Base-by-base conservation (phyloP, 352 stramenopile genomes). In the Phytophthora sojae region DNA sequence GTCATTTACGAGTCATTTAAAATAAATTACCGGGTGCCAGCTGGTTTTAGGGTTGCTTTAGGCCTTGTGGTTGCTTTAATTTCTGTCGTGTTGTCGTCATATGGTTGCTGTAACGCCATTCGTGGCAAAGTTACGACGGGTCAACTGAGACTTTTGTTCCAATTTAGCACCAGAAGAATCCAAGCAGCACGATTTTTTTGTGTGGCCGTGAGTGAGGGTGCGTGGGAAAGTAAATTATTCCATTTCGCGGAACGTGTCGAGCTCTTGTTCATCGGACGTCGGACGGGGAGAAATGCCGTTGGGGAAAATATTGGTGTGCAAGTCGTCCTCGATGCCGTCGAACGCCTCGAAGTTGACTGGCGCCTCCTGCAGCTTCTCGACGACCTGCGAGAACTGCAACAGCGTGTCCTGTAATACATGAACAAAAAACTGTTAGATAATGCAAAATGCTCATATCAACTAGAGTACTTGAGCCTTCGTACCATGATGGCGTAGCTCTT, bases 401-500 rank as follows among this genome's bases (percentile, higher is more conserved):
- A 92, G 51, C 6, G 79, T 85, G 51, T 90, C 82, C 84, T 92
- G 32, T 4, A 19, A 49, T 49, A 49, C 4, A 21, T 21, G 0
- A 21, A 49, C 14, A 44, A 49, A 39, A 2, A 15, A 52, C 25
- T 21, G 21, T 62, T 52, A 61, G 49, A 50, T 42, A 42, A 17
- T 42, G 35, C 11, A 14, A 42, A 42, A 14, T 42, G 17, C 17
- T 7, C 6, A 35, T 37, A 19, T 15, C 21, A 1, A 29, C 17
- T 11, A 29, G 15, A 26, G 45, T 8, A 32, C 4, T 26, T 23
- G 4, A 35, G 7, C 32, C 1, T 15, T 21, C 73, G n/a, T 75
- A 85, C 84, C 82, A 88, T 70, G 45, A 92, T 82, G 8, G 77
- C 82, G 47, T 73, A 80, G 57, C 64, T 85, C 49, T 90, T 92